A percentile compares a stretch with the other conserved stretches of the same genome.
These are phyloP conservation scores for Trametes coccinea DNA, from an alignment of 768 basidiomycete species.

Conservation along the genomic window DNA sequence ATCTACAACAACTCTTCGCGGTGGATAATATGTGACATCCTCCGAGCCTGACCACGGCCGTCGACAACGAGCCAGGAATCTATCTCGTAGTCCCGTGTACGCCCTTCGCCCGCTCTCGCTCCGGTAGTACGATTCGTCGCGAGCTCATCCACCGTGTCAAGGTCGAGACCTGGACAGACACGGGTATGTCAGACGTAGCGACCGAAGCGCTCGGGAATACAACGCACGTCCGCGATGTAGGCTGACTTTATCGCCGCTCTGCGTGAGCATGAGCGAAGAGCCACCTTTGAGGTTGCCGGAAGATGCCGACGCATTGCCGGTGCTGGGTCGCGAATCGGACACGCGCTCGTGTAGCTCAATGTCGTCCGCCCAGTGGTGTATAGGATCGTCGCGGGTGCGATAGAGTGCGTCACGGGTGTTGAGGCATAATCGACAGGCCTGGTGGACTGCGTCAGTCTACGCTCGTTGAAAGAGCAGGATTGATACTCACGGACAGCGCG, in stretches of 20 bases:
- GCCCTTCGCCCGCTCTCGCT: neutral
- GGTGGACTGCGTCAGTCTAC: neutral
- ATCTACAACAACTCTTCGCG: neutral
- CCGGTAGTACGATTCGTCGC: neutral
- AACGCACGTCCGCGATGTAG: neutral
- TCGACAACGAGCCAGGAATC: constrained; percentile 5
- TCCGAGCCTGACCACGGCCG: neutral
- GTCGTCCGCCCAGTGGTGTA: constrained; percentile 1
- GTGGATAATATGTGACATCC: neutral
- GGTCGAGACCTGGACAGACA: neutral
- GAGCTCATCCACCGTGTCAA: neutral
- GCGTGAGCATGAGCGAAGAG: neutral
- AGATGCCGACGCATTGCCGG: neutral
- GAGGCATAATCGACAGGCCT: constrained; percentile 12
- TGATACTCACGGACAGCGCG: constrained; percentile 1
- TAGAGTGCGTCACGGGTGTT: constrained; percentile 11
- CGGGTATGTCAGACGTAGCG: neutral
- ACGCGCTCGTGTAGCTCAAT: neutral
- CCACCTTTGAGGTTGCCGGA: neutral
- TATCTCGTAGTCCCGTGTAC: neutral
- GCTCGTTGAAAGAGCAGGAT: no score
- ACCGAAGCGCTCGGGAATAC: neutral
- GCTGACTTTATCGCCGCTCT: neutral
- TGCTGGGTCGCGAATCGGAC: neutral
- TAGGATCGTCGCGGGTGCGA: neutral